Evolutionary conservation across 805 yeast species (phyloP), one percentile per base, ranked within the genome.

Genomic region (Candida sanyiensis): DNA sequence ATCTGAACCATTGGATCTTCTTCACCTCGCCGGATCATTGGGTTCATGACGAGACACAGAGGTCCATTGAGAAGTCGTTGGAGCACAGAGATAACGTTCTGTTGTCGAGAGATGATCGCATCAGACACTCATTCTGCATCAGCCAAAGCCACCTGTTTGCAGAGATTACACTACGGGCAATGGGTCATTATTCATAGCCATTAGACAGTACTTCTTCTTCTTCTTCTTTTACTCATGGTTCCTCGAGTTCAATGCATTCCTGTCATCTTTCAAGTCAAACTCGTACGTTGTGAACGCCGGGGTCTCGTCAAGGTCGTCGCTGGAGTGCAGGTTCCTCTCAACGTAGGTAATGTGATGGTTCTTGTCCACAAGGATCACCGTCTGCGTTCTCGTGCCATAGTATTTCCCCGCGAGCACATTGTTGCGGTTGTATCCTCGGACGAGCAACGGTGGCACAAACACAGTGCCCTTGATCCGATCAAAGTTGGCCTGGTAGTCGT

Each of bases 341-440:
- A 72, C 62, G 57, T 83, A 84, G 35, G 72, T 70, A 16, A 83
- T 60, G 26, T 61, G 40, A 50, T 84, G 68, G 28, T 52, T 42
- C 27, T 66, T 69, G 51, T 74, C 76, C 8, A 83, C 67, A 17
- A 85, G 49, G 4, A 87, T 67, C 2, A 87, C 72, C 0, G 95
- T 86, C 57, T 88, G 96, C 0, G 96, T 84, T 39, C 96, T 63
- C 0, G 97, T 88, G 1, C 96, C 96, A 54, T 87, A 89, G 50
- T 67, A 77, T 17, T 65, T 58, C 0, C 87, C 86, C 12, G 67
- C 60, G n/a, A 59, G 49, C 15, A 46, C 42, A 4, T 63, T 57
- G 15, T 56, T 49, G 10, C 61, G 61, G 15, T 63, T 56, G 30
- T 58, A 49, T n/a, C 48, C 52, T 8, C 54, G 45, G 5, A 62